Evolutionary conservation across 495 filamentous ascomycete species (phyloP).

Genomic region (Viridothelium virens): DNA sequence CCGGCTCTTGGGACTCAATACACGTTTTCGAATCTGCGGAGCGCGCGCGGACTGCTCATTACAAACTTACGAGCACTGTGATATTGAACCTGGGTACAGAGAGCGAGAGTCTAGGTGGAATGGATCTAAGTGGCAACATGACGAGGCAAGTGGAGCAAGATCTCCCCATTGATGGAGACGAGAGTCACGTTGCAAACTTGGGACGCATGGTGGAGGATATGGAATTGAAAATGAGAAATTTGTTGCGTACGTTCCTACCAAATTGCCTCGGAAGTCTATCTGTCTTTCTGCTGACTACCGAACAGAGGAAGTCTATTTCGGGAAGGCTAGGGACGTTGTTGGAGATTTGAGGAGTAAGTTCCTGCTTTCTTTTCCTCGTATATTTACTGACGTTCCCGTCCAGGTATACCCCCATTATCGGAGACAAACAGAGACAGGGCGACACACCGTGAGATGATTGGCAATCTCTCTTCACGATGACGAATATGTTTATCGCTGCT

Average conservation of each 20-base stretch:
- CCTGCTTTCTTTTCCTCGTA: neutral
- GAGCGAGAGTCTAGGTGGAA: constrained; percentile 66
- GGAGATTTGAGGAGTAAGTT: constrained; percentile 81
- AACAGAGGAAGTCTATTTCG: constrained; percentile 90
- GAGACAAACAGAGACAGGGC: constrained; percentile 80
- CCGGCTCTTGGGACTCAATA: constrained; percentile 94
- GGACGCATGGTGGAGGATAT: constrained; percentile 94
- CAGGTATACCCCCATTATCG: constrained; percentile 68
- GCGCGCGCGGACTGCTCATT: constrained; percentile 81
- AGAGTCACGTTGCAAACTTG: constrained; percentile 91
- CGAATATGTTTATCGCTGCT: neutral
- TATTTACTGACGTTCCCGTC: neutral
- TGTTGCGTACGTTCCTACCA: constrained; percentile 56
- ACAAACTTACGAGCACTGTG: constrained; percentile 95
- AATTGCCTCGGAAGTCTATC: constrained; percentile 27
- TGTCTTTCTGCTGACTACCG: neutral
- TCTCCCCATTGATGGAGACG: constrained; percentile 79
- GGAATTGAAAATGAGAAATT: constrained; percentile 98
- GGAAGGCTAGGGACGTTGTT: constrained; percentile 98
- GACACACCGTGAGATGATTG: constrained; percentile 86
- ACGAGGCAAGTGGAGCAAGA: constrained; percentile 91
- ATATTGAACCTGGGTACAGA: constrained; percentile 77
- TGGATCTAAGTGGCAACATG: constrained; percentile 96
- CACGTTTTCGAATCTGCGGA: constrained; percentile 97
- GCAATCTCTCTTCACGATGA: constrained; percentile 45